Evolutionary conservation across 2,329 filamentous ascomycete species (phyloP).

Genomic region (Aureobasidium pullulans): DNA sequence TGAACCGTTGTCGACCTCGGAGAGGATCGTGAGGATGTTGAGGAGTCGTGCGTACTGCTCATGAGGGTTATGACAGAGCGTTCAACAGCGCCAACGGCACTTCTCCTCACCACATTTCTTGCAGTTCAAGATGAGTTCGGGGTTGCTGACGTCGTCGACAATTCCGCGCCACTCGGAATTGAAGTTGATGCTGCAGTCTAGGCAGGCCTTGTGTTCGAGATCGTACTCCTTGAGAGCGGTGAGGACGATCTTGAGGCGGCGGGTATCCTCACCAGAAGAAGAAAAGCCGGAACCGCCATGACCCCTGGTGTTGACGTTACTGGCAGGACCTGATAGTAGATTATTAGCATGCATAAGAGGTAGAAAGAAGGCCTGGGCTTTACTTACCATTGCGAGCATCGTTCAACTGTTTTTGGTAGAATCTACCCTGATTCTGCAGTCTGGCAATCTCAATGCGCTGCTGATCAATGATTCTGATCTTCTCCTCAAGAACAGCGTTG

Average conservation of each 20-base stretch:
- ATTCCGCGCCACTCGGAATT: background rate
- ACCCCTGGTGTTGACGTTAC: background rate
- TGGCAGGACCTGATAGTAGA: background rate
- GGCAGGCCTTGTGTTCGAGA: slow-evolving; percentile 1
- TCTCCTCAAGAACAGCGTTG: background rate
- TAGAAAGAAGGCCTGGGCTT: background rate
- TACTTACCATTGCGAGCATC: background rate
- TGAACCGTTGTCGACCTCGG: too few relatives aligned
- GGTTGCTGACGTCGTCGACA: background rate
- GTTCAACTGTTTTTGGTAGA: background rate
- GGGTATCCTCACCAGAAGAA: background rate
- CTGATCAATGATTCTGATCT: too few relatives aligned
- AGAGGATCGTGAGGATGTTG: too few relatives aligned
- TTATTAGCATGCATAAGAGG: background rate
- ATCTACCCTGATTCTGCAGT: background rate
- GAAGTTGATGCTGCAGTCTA: slow-evolving; percentile 1
- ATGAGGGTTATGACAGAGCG: too few relatives aligned
- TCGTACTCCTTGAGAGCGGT: background rate
- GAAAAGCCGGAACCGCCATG: background rate
- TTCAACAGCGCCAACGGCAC: background rate
- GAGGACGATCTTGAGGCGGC: background rate
- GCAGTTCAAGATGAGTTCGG: background rate
- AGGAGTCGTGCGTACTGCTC: too few relatives aligned
- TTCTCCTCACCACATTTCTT: background rate
- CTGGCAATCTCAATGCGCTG: background rate